A percentile compares a stretch with the other conserved stretches of the same genome.
phyloP scores from a whole-genome alignment of 106 monocot genomes.

The Dendrobium huoshanense region DNA sequence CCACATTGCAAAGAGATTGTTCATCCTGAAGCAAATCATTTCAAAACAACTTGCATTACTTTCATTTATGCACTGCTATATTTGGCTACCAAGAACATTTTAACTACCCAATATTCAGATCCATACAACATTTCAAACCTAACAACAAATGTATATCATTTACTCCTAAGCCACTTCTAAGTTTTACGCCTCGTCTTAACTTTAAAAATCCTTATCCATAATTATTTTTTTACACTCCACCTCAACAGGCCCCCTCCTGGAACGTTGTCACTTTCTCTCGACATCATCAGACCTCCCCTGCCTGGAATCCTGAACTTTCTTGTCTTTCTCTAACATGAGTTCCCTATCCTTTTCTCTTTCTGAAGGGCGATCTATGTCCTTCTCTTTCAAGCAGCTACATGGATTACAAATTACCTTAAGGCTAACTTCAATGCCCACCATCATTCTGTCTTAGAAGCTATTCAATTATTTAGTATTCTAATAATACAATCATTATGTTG shows the following conservation, averaged over 20 bases:
- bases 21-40: too few species aligned
- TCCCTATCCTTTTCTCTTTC: conserved; percentile 21
- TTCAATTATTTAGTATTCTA: too few species aligned
- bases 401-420: too few species aligned
- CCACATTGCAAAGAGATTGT: too few species aligned
- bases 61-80: background rate
- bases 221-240: conserved; percentile 2
- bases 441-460: too few species aligned
- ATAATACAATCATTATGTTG: too few species aligned
- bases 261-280: background rate
- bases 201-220: background rate
- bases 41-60: too few species aligned
- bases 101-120: background rate
- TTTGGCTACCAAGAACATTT: background rate
- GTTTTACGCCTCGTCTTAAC: background rate
- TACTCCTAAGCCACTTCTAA: background rate
- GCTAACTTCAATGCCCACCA: too few species aligned
- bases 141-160: background rate
- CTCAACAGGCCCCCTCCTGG: background rate
- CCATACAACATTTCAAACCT: background rate
- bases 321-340: conserved; percentile 19
- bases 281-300: conserved; percentile 18
- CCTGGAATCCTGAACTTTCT: conserved; percentile 15
- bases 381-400: too few species aligned
- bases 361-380: background rate